These are phyloP conservation scores for Hypomyces rosellus DNA, from an alignment of 2,329 filamentous ascomycete genomes.

Conservation along the genomic window DNA sequence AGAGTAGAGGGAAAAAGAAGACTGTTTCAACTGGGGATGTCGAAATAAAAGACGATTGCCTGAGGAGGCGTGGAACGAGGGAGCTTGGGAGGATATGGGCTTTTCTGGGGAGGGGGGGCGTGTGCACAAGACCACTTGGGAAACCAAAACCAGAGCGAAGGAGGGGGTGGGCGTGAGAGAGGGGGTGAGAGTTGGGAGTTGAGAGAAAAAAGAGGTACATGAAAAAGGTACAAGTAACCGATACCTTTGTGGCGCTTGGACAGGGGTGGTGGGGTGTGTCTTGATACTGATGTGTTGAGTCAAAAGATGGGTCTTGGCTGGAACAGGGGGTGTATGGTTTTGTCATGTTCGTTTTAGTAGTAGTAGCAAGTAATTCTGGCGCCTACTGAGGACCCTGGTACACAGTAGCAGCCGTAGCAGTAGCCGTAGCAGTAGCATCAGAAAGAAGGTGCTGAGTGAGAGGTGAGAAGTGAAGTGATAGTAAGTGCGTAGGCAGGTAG, in stretches of 20 bases:
- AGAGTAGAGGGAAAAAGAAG: neutral
- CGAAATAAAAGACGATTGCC: conserved; percentile 26
- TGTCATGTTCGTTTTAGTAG: too few species aligned
- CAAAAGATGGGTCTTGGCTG: too few species aligned
- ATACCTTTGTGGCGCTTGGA: conserved; percentile 6
- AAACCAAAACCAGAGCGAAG: conserved; percentile 1
- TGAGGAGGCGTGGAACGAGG: conserved; percentile 15
- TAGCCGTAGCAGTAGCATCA: neutral
- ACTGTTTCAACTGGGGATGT: conserved; percentile 25
- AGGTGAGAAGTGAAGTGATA: neutral
- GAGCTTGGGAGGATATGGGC: conserved; percentile 12
- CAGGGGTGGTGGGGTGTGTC: neutral
- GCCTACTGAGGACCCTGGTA: too few species aligned
- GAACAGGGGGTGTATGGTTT: neutral
- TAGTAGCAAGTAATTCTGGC: too few species aligned
- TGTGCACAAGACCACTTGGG: conserved; percentile 5
- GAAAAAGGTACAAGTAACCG: neutral
- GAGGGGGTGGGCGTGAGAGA: neutral
- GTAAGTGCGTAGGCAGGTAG: too few species aligned
- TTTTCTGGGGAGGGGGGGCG: conserved; percentile 4
- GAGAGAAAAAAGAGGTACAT: neutral
- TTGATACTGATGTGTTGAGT: neutral
- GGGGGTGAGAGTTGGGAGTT: neutral
- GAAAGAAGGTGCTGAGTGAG: neutral
- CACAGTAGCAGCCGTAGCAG: too few species aligned